Evolutionary conservation across 768 basidiomycete species (phyloP).

Genomic region (Amylocystis lapponica): DNA sequence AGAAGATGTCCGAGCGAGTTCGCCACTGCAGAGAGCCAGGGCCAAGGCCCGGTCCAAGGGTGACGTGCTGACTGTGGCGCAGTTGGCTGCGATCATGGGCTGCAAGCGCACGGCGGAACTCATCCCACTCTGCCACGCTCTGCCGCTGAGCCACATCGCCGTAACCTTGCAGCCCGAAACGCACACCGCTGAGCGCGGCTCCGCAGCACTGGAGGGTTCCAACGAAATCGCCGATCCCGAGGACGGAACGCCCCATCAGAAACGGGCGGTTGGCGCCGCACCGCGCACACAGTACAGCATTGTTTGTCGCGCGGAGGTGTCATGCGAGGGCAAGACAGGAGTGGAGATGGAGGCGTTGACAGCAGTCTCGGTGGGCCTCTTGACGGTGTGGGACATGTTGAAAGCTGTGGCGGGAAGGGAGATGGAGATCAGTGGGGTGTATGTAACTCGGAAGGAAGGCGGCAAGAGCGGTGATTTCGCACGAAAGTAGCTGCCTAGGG

Average conservation of each 20-base stretch:
- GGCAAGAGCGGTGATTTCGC: slow-evolving; percentile 71
- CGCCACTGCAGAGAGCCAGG: slow-evolving; percentile 28
- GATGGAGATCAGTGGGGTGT: slow-evolving; percentile 71
- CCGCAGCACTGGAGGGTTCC: not conserved
- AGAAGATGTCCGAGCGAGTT: not conserved
- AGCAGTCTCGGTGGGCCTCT: slow-evolving; percentile 69
- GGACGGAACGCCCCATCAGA: slow-evolving; percentile 1
- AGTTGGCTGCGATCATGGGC: slow-evolving; percentile 84
- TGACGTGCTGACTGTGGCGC: slow-evolving; percentile 67
- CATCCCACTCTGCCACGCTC: slow-evolving; percentile 85
- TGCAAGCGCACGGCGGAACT: slow-evolving; percentile 78
- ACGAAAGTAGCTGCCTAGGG: slow-evolving; percentile 14
- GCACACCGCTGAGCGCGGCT: slow-evolving; percentile 11
- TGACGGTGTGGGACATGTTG: slow-evolving; percentile 93
- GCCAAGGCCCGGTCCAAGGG: slow-evolving; percentile 60
- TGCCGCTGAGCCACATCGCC: slow-evolving; percentile 64
- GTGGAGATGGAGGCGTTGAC: slow-evolving; percentile 93
- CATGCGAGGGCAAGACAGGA: slow-evolving; percentile 76
- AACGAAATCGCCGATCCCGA: slow-evolving; percentile 2
- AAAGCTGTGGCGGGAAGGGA: slow-evolving; percentile 86
- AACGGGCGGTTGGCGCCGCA: not conserved
- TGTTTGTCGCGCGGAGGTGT: slow-evolving; percentile 59
- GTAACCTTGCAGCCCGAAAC: slow-evolving; percentile 53
- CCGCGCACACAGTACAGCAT: slow-evolving; percentile 39
- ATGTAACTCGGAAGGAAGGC: slow-evolving; percentile 63